Conservation (phyloP, 2,329 filamentous ascomycete species). For the Macrophomina phaseolina region DNA sequence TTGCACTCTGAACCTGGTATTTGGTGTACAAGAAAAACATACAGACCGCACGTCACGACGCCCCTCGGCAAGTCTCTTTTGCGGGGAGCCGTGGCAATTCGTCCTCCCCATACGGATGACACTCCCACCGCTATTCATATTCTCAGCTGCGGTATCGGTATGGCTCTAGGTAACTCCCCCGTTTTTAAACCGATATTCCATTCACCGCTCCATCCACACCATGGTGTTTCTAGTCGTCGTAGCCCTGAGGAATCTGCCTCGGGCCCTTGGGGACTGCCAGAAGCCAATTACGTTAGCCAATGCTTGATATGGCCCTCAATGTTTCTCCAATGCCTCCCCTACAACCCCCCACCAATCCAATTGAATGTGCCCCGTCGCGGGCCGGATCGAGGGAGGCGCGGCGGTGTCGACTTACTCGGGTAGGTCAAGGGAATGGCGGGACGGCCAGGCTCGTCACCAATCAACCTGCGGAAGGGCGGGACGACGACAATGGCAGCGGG, state of each 20-base stretch:
- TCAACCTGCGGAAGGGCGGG: constrained; percentile 71
- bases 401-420: constrained; percentile 71
- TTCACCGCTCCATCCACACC: constrained; percentile 21
- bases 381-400: background rate
- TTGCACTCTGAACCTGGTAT: constrained; percentile 10
- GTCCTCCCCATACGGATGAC: background rate
- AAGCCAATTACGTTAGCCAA: constrained; percentile 26
- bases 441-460: constrained; percentile 76
- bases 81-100: background rate
- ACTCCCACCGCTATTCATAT: background rate
- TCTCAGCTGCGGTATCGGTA: background rate
- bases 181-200: background rate
- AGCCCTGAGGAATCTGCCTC: constrained; percentile 52
- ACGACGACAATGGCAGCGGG: constrained; percentile 73
- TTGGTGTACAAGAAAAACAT: constrained; percentile 20
- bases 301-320: background rate
- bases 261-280: constrained; percentile 54
- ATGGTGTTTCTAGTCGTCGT: constrained; percentile 47
- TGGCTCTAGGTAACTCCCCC: background rate
- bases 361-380: background rate
- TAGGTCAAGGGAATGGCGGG: constrained; percentile 82
- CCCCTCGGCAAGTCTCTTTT: background rate
- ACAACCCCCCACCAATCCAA: background rate
- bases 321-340: background rate
- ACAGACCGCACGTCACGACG: background rate